A percentile compares a stretch with the other conserved stretches of the same genome.
These are phyloP conservation scores for Tolypocladium paradoxum DNA, from an alignment of 2,329 filamentous ascomycete species.

Conservation along the genomic window DNA sequence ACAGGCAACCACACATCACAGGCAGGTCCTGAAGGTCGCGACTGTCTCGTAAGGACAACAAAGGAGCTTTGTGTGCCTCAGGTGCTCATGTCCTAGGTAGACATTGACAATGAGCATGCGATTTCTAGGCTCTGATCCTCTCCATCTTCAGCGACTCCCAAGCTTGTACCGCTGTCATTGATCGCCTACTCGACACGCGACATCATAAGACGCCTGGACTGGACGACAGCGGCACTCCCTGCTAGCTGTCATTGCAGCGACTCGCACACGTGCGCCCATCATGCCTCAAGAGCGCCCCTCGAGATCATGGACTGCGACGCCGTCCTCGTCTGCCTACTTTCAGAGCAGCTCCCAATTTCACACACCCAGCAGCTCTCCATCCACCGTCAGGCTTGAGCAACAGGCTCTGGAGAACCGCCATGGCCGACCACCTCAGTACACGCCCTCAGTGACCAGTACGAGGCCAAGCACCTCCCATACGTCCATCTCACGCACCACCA, in stretches of 20 bases:
- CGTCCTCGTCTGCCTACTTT: slow-evolving; percentile 14
- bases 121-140: background rate
- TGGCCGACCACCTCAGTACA: slow-evolving; percentile 2
- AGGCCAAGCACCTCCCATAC: slow-evolving; percentile 9
- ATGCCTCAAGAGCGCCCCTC: background rate
- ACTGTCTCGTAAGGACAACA: background rate
- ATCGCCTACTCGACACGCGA: background rate
- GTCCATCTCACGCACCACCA: slow-evolving; percentile 10
- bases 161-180: background rate
- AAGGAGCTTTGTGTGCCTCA: background rate
- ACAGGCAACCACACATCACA: background rate
- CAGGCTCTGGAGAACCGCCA: background rate
- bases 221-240: background rate
- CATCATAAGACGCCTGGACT: background rate
- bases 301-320: slow-evolving; percentile 4
- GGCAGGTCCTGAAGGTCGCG: background rate
- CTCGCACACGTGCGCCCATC: background rate
- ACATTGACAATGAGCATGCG: background rate
- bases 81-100: background rate
- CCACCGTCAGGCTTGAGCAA: background rate
- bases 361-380: background rate
- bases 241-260: background rate
- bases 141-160: background rate
- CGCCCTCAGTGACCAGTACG: slow-evolving; percentile 7
- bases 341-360: slow-evolving; percentile 2